phyloP scores from a whole-genome alignment of 208 protist genomes.

The Acanthamoeba triangularis region DNA sequence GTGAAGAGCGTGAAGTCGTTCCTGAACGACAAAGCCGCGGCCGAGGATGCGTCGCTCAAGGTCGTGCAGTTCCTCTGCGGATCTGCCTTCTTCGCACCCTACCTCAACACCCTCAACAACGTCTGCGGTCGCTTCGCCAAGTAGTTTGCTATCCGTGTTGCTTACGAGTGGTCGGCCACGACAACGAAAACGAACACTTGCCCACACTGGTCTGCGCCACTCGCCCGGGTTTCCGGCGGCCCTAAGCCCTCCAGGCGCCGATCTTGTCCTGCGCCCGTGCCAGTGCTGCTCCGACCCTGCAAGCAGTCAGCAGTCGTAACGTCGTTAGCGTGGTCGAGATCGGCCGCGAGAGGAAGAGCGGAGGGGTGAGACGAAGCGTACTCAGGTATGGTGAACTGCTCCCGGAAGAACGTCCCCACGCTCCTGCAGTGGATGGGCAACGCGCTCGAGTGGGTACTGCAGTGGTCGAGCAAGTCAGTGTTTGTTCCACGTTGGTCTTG shows the following conservation, averaged over 20 bases:
- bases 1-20: constrained; percentile 53
- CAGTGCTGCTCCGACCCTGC: no score
- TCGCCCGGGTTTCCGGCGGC: no score
- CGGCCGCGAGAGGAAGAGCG: background rate
- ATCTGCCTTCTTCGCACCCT: background rate
- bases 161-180: no score
- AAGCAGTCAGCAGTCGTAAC: no score
- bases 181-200: no score
- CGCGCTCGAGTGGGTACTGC: background rate
- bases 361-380: background rate
- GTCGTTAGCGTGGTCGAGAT: no score
- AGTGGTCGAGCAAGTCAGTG: background rate
- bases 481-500: background rate
- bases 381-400: constrained; percentile 6
- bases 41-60: constrained; percentile 15
- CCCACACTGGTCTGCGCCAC: no score
- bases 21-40: constrained; percentile 39
- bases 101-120: constrained; percentile 49
- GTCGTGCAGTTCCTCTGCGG: constrained; percentile 30
- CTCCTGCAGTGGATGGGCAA: background rate
- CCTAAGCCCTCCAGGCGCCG: no score
- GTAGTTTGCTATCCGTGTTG: background rate
- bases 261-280: no score
- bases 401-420: background rate
- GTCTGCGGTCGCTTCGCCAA: constrained; percentile 49